These are phyloP conservation scores for Candida germanica DNA, from an alignment of 805 yeast species.

Conservation along the genomic window DNA sequence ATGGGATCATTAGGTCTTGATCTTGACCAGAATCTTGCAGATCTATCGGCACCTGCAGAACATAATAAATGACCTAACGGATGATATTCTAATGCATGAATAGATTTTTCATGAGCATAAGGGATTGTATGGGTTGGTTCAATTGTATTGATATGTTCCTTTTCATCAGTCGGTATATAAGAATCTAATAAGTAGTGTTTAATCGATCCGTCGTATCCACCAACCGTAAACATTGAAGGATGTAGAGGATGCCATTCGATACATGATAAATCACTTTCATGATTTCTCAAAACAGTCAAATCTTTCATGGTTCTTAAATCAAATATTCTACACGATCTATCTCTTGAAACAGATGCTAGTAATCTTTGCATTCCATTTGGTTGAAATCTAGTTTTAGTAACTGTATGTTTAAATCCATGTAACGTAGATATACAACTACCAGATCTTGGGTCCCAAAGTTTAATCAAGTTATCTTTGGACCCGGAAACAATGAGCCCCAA, in stretches of 20 bases:
- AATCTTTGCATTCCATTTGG: conserved; percentile 70
- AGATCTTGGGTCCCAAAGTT: conserved; percentile 94
- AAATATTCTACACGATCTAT: conserved; percentile 80
- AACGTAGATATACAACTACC: conserved; percentile 73
- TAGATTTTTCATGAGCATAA: conserved; percentile 90
- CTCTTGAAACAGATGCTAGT: conserved; percentile 85
- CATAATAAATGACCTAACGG: conserved; percentile 90
- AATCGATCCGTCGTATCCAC: conserved; percentile 86
- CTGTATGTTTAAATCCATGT: conserved; percentile 92
- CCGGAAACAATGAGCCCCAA: conserved; percentile 88
- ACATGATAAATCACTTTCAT: conserved; percentile 80
- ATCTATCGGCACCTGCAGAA: conserved; percentile 91
- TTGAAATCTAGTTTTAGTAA: conserved; percentile 82
- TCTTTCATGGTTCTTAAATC: conserved; percentile 87
- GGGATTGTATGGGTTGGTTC: conserved; percentile 67
- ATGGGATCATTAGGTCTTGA: conserved; percentile 86
- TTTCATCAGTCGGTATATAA: conserved; percentile 34
- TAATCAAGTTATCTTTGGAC: conserved; percentile 89
- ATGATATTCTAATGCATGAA: conserved; percentile 86
- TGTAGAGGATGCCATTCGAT: conserved; percentile 93
- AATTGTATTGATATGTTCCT: conserved; percentile 14
- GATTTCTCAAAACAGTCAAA: conserved; percentile 66
- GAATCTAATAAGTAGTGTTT: conserved; percentile 68
- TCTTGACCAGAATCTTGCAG: conserved; percentile 92
- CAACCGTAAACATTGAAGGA: conserved; percentile 73